Conservation (phyloP, 345 rosid species). For the Dipteronia sinensis region DNA sequence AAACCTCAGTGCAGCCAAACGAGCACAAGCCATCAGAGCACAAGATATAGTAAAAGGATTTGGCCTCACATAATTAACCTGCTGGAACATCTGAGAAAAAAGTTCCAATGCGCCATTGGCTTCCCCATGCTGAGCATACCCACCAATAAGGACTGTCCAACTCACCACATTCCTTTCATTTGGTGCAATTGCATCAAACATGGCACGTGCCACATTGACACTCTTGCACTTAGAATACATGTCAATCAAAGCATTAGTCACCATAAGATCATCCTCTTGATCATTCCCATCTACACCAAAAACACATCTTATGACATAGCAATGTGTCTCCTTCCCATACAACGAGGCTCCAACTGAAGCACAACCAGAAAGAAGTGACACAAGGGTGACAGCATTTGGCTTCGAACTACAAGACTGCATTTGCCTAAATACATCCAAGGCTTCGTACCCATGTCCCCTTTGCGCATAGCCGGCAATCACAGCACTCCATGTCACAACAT, state of each 20-base stretch:
- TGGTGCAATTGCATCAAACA: constrained; percentile 53
- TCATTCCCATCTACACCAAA: constrained; percentile 39
- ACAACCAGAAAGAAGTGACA: constrained; percentile 81
- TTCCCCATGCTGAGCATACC: constrained; percentile 85
- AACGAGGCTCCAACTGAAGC: constrained; percentile 65
- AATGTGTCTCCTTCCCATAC: constrained; percentile 78
- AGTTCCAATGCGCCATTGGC: constrained; percentile 68
- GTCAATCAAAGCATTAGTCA: constrained; percentile 70
- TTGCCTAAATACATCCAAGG: constrained; percentile 65
- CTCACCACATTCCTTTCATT: constrained; percentile 67
- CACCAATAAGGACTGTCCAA: constrained; percentile 88
- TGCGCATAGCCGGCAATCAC: constrained; percentile 90
- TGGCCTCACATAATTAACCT: constrained; percentile 50
- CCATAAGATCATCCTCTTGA: constrained; percentile 44
- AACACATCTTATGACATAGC: constrained; percentile 59
- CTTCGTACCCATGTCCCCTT: constrained; percentile 69
- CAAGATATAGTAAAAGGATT: constrained; percentile 76
- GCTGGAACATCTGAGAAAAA: constrained; percentile 57
- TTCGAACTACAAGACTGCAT: constrained; percentile 51
- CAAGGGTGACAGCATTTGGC: constrained; percentile 75
- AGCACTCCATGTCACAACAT: constrained; percentile 90
- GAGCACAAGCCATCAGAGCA: constrained; percentile 80
- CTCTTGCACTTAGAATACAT: constrained; percentile 80
- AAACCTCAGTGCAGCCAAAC: constrained; percentile 61
- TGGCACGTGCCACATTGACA: constrained; percentile 41